Base-by-base conservation (phyloP, 352 stramenopile genomes). In the Phytophthora hybrid region DNA sequence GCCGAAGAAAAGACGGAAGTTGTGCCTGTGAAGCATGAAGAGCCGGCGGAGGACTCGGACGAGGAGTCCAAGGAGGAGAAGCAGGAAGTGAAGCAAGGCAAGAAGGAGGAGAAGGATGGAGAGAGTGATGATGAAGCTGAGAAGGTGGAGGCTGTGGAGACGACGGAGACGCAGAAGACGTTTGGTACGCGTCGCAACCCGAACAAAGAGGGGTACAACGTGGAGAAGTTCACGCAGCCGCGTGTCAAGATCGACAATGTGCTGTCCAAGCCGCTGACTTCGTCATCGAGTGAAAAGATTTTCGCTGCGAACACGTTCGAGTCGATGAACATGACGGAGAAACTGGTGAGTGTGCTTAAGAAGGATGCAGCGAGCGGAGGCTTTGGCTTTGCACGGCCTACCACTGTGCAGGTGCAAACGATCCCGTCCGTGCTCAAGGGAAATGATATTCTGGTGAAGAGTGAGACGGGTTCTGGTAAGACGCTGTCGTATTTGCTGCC, bases 401-500 rank as follows among this genome's bases (percentile, higher is more conserved):
- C 91, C 51, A 92, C 79, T 16, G 89, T 97, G 41, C 91, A 97
- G 64, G 88, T 94, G 32, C 81, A 93, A 75, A 93, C 87, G 5
- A 89, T 97, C 55, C 90, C 88, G 8, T 86, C 76, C 0, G 81
- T 94, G 39, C 70, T 95, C 1, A 78, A 78, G 14, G 83, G 83
- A n/a, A 87, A 85, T 58, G 91, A 99, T 76, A 81, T 99, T 51
- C 81, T 99, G 21, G 85, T 99, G 58, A 98, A 99, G 79, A 97
- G 87, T 66, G 97, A 99, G 76, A 99, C 98, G 1, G 97, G 98
- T 23, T 98, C 89, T 4, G 97, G 97, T 55, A 99, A 99, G 76
- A 99, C 97, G 37, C 81, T 99, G 52, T 95, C 97, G 47, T 99
- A 99, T 71, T 67, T 99, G 49, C 76, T 99, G 39, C 97, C 98